phyloP scores from a whole-genome alignment of 2,329 filamentous ascomycete genomes.

The Gyromitra esculenta region DNA sequence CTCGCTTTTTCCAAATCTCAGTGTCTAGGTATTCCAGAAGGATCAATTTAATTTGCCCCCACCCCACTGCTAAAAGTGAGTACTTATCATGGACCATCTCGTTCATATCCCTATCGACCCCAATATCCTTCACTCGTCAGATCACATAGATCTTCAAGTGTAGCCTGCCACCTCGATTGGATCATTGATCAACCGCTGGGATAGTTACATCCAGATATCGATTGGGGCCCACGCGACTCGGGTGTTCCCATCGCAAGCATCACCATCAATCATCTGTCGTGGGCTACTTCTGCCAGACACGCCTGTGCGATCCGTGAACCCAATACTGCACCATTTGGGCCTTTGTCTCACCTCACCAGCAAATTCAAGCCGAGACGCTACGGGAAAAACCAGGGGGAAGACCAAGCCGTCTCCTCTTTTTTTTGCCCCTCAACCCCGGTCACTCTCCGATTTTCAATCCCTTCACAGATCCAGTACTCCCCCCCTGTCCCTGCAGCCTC shows the following conservation, averaged over 20 bases:
- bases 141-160: conserved; percentile 45
- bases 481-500: conserved; percentile 50
- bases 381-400: conserved; percentile 46
- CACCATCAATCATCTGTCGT: conserved; percentile 48
- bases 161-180: conserved; percentile 36
- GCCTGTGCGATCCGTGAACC: conserved; percentile 52
- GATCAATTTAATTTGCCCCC: conserved; percentile 40
- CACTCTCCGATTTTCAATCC: conserved; percentile 50
- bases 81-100: conserved; percentile 44
- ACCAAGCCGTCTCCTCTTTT: conserved; percentile 51
- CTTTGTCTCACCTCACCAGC: conserved; percentile 51
- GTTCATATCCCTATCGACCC: conserved; percentile 40
- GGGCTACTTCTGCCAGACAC: conserved; percentile 36
- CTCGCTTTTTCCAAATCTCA: conserved; percentile 16
- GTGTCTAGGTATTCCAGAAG: conserved; percentile 17
- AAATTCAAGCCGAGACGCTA: conserved; percentile 53
- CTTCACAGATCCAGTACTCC: conserved; percentile 49
- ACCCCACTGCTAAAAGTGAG: conserved; percentile 28
- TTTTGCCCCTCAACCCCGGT: conserved; percentile 48
- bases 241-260: conserved; percentile 48
- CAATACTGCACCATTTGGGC: conserved; percentile 52
- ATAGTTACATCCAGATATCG: conserved; percentile 51
- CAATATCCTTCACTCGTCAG: conserved; percentile 23
- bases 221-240: conserved; percentile 51
- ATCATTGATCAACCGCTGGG: conserved; percentile 50